Evolutionary conservation across 2,329 filamentous ascomycete species (phyloP).

Genomic region (Aspergillus transmontanensis): DNA sequence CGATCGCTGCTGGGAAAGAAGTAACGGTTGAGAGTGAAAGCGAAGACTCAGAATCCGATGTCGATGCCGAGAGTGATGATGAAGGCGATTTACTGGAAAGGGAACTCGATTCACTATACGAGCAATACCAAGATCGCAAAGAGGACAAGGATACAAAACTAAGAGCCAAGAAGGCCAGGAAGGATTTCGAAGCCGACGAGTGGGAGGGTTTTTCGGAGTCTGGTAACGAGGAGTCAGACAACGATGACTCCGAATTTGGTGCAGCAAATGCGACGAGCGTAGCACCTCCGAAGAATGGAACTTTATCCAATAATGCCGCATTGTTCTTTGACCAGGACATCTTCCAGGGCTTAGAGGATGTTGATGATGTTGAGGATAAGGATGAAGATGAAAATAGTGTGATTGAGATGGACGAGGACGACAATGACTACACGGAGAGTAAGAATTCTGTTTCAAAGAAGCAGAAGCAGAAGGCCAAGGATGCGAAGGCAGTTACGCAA

Average conservation of each 20-base stretch:
- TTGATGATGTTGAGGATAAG: constrained; percentile 60
- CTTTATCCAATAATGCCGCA: constrained; percentile 80
- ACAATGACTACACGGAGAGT: constrained; percentile 21
- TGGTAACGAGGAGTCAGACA: constrained; percentile 62
- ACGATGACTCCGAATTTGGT: constrained; percentile 51
- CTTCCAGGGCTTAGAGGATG: constrained; percentile 77
- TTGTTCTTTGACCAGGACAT: constrained; percentile 95
- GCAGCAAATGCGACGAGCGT: constrained; percentile 32
- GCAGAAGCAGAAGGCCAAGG: constrained; percentile 28
- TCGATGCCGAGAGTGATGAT: constrained; percentile 66
- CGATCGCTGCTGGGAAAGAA: constrained; percentile 79
- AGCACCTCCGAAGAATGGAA: constrained; percentile 38
- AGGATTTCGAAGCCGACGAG: constrained; percentile 80
- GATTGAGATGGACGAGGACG: constrained; percentile 38
- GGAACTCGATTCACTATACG: constrained; percentile 86
- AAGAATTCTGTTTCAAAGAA: constrained; percentile 26
- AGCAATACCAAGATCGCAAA: constrained; percentile 78
- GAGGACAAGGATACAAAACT: constrained; percentile 82
- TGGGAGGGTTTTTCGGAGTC: constrained; percentile 85
- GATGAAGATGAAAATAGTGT: constrained; percentile 58
- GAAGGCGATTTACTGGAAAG: constrained; percentile 81
- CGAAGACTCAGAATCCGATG: constrained; percentile 62
- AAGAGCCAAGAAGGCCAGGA: constrained; percentile 83
- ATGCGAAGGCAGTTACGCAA: constrained; percentile 28
- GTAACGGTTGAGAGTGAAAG: constrained; percentile 59